phyloP scores from a whole-genome alignment of 1,284 basidiomycete genomes.

The Entoloma clypeatum region DNA sequence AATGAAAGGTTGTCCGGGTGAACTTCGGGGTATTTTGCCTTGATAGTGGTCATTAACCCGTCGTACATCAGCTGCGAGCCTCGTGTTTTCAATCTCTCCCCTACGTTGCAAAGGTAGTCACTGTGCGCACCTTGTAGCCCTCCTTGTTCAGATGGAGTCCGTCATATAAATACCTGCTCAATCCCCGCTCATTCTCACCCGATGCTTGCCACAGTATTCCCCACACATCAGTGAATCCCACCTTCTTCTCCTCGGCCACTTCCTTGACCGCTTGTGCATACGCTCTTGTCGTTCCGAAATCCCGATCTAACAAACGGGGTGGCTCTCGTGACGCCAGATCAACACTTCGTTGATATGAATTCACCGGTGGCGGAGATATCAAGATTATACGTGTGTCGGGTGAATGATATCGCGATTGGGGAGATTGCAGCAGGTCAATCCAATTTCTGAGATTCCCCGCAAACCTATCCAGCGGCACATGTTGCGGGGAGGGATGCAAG shows the following conservation, averaged over 20 bases:
- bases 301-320: constrained; percentile 48
- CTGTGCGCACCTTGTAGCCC: constrained; percentile 61
- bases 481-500: constrained; percentile 55
- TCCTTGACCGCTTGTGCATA: constrained; percentile 72
- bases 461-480: constrained; percentile 70
- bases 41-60: constrained; percentile 55
- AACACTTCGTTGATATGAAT: constrained; percentile 51
- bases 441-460: constrained; percentile 62
- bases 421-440: constrained; percentile 56
- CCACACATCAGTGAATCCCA: constrained; percentile 73
- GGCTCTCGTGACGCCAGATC: constrained; percentile 45
- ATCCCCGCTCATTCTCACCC: constrained; percentile 49
- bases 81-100: not conserved
- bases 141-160: constrained; percentile 73
- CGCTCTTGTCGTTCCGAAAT: constrained; percentile 53
- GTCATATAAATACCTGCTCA: constrained; percentile 56
- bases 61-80: constrained; percentile 61
- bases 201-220: constrained; percentile 61
- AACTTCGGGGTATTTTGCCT: constrained; percentile 61
- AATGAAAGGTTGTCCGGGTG: constrained; percentile 54
- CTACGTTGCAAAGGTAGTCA: constrained; percentile 9
- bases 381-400: constrained; percentile 76
- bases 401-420: constrained; percentile 63
- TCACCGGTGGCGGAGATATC: constrained; percentile 83
- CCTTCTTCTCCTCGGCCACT: constrained; percentile 48